Conservation (phyloP, 371 early-diverging fungal species). For the Mucor velutinosus region DNA sequence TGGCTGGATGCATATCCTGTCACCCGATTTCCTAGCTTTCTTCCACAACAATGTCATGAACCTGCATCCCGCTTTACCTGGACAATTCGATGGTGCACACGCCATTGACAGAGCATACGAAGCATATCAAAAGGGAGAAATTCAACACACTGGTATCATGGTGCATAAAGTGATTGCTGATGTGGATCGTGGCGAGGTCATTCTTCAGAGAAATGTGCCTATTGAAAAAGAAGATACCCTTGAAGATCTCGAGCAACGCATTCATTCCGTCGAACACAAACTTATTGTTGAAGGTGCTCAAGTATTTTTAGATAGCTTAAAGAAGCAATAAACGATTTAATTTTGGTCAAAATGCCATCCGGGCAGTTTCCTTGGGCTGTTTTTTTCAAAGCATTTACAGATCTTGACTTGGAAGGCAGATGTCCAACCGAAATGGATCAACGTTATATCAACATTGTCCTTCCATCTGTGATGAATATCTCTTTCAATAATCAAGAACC, state of each 20-base stretch:
- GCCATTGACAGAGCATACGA: slow-evolving; percentile 93
- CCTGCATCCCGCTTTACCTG: slow-evolving; percentile 95
- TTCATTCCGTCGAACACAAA: slow-evolving; percentile 87
- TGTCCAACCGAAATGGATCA: too few species aligned
- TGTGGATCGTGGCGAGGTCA: slow-evolving; percentile 91
- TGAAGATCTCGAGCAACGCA: slow-evolving; percentile 80
- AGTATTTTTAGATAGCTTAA: slow-evolving; percentile 33
- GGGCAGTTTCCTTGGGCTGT: too few species aligned
- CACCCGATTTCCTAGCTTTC: slow-evolving; percentile 81
- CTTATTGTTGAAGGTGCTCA: slow-evolving; percentile 76
- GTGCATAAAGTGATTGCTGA: slow-evolving; percentile 94
- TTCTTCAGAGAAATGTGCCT: slow-evolving; percentile 76
- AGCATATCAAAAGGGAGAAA: slow-evolving; percentile 77
- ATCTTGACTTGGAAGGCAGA: too few species aligned
- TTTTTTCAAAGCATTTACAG: too few species aligned
- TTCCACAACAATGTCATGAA: slow-evolving; percentile 77
- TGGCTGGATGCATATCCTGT: slow-evolving; percentile 97
- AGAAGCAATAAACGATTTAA: too few species aligned
- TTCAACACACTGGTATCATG: slow-evolving; percentile 92
- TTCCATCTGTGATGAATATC: too few species aligned
- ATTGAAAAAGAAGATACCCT: slow-evolving; percentile 79
- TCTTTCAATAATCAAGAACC: too few species aligned
- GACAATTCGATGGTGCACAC: slow-evolving; percentile 92
- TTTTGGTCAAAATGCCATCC: too few species aligned
- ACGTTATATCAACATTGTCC: too few species aligned